These are phyloP conservation scores for Colletotrichum gigasporum DNA, from an alignment of 2,329 filamentous ascomycete species.

Conservation along the genomic window DNA sequence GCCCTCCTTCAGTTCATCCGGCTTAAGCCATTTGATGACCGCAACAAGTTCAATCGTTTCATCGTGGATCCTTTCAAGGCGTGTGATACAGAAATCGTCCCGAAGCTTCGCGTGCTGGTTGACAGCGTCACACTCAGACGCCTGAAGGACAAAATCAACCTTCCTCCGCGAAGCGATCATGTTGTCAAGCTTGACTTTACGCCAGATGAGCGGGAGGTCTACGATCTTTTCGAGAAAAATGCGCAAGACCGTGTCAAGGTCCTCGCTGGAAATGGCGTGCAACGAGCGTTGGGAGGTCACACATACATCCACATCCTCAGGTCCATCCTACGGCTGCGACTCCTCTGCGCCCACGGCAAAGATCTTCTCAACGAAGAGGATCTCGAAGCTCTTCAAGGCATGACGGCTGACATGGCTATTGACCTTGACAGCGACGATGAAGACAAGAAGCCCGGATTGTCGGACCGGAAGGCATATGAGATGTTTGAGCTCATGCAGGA, in stretches of 20 bases:
- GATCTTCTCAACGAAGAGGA: slow-evolving; percentile 89
- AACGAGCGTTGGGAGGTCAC: slow-evolving; percentile 78
- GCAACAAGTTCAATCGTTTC: slow-evolving; percentile 77
- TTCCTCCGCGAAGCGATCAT: slow-evolving; percentile 78
- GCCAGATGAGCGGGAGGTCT: slow-evolving; percentile 77
- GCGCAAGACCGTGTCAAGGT: slow-evolving; percentile 83
- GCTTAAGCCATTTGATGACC: slow-evolving; percentile 85
- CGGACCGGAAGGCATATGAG: slow-evolving; percentile 81
- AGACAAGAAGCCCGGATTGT: slow-evolving; percentile 64
- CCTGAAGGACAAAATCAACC: slow-evolving; percentile 88
- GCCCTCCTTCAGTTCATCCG: slow-evolving; percentile 87
- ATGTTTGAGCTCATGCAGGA: slow-evolving; percentile 87
- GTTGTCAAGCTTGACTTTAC: slow-evolving; percentile 81
- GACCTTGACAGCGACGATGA: slow-evolving; percentile 84
- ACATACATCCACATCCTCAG: slow-evolving; percentile 95
- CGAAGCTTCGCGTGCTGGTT: slow-evolving; percentile 87
- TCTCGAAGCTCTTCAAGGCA: slow-evolving; percentile 79
- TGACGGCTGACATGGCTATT: slow-evolving; percentile 86
- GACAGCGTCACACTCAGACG: slow-evolving; percentile 94
- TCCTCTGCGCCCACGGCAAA: slow-evolving; percentile 93
- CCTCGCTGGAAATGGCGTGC: slow-evolving; percentile 64
- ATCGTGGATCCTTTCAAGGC: slow-evolving; percentile 89
- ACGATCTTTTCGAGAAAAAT: slow-evolving; percentile 85
- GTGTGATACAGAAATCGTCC: slow-evolving; percentile 84
- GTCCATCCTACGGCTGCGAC: slow-evolving; percentile 86